Percentiles rank a stretch among this genome's conserved stretches.
phyloP scores from a whole-genome alignment of 2,329 filamentous ascomycete genomes.

The Colletotrichum costaricense region DNA sequence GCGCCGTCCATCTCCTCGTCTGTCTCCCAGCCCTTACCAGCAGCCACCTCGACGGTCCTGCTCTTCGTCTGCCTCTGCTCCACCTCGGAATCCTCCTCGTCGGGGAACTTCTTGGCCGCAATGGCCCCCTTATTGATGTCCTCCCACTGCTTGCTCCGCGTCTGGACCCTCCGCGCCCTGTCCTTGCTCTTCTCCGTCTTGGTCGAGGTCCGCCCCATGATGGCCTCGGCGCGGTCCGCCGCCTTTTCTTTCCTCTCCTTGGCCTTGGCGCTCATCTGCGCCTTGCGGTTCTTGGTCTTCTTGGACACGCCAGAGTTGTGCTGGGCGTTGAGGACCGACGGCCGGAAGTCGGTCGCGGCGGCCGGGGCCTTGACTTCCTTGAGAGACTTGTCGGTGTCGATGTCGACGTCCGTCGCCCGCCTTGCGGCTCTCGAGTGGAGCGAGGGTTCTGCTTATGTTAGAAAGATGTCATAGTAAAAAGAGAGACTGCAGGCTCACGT shows the following conservation, averaged over 20 bases:
- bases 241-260: constrained; percentile 67
- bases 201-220: constrained; percentile 67
- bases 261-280: constrained; percentile 65
- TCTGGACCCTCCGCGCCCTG: constrained; percentile 58
- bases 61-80: constrained; percentile 33
- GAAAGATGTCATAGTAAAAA: not conserved
- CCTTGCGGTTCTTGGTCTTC: constrained; percentile 70
- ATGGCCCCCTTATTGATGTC: constrained; percentile 60
- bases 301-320: constrained; percentile 75
- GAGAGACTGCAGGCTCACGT: constrained; percentile 29
- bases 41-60: constrained; percentile 37
- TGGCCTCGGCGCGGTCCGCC: constrained; percentile 68
- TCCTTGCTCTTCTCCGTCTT: constrained; percentile 68
- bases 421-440: constrained; percentile 80
- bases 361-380: constrained; percentile 67
- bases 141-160: constrained; percentile 67
- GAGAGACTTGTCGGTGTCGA: constrained; percentile 78
- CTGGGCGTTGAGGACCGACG: constrained; percentile 77
- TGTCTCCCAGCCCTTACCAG: constrained; percentile 42
- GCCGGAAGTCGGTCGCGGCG: constrained; percentile 61
- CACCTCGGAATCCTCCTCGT: constrained; percentile 40
- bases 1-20: constrained; percentile 50
- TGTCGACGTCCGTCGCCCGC: constrained; percentile 76
- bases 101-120: constrained; percentile 24
- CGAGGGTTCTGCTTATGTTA: constrained; percentile 63